Evolutionary conservation across 768 basidiomycete species (phyloP), one percentile per base, ranked within the genome.

Genomic region (Boletales sp.): DNA sequence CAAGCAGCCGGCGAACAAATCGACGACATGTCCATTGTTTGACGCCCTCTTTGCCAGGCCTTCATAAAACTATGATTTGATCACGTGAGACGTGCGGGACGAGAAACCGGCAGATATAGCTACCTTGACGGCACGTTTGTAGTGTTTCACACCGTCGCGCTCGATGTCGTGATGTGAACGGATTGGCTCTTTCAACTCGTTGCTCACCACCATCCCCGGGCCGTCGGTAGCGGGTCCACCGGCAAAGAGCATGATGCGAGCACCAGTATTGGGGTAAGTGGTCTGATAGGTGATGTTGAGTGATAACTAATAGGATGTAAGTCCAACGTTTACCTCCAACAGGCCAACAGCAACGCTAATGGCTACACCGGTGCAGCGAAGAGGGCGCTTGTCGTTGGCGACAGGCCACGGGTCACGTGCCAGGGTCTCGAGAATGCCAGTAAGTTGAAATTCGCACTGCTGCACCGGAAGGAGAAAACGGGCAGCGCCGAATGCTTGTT

Each of bases 161-260:
- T 99, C 97, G 60, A 98, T 98, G 63, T 99, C 97, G 72, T 98
- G 95, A 66, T 99, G 97, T 8, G 94, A 97, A 46, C 97, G 87
- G 54, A 99, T 98, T 2, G 94, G 93, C 62, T 99, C 97, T 71
- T 91, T 90, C 48, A 98, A 75, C 71, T 98, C 95, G 56, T 90
- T 90, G 69, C 81, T 87, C 48, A 98, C 97, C 30, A 97, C 94
- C 84, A 94, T 84, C 15, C 97, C 97, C 0, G 97, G 97, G 3
- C 97, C 97, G 63, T 97, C 94, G 2, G 95, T 97, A 10, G 88
- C 87, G 13, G 97, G 91, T 27, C 97, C 97, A 59, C 95, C 97
- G 34, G 94, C 75, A 63, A 98, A 98, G 31, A 97, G 67, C 90
- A 98, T 95, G 70, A 99, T 90, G 45, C 95, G 82, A 15, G 87